Conservation (phyloP, 75 land plant genomes). For the Sequoiadendron giganteum region DNA sequence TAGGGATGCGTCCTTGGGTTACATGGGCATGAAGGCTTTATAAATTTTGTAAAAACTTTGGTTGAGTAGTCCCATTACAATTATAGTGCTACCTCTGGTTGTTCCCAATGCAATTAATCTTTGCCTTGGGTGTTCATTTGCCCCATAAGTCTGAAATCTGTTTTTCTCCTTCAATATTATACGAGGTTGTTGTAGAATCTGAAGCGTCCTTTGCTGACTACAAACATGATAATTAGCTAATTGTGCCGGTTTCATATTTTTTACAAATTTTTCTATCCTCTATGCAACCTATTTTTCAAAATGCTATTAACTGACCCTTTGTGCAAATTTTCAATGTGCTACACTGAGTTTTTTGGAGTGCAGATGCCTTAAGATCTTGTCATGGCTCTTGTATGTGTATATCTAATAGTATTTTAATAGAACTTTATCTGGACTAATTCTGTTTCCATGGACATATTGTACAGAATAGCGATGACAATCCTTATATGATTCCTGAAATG, state of each 20-base stretch:
- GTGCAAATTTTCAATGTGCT: neutral
- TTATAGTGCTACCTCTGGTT: neutral
- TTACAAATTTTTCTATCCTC: neutral
- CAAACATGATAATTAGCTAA: neutral
- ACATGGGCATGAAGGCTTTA: too few species aligned
- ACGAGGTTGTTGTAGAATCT: neutral
- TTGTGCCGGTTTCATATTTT: neutral
- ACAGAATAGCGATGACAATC: constrained; percentile 84
- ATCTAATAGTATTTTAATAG: neutral
- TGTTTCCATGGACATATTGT: neutral
- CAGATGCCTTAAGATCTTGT: neutral
- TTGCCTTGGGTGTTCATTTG: neutral
- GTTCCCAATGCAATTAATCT: too few species aligned
- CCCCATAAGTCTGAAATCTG: too few species aligned
- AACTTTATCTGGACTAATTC: neutral
- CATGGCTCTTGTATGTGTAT: neutral
- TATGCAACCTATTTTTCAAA: neutral
- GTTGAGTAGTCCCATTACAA: too few species aligned
- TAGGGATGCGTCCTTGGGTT: too few species aligned
- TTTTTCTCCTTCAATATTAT: too few species aligned
- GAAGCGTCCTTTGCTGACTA: neutral
- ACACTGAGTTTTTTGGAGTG: neutral
- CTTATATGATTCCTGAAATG: constrained; percentile 68
- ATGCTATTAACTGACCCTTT: neutral
- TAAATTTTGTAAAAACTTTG: too few species aligned